Base-by-base conservation (phyloP, 345 rosid species). In the Brassica napus region DNA sequence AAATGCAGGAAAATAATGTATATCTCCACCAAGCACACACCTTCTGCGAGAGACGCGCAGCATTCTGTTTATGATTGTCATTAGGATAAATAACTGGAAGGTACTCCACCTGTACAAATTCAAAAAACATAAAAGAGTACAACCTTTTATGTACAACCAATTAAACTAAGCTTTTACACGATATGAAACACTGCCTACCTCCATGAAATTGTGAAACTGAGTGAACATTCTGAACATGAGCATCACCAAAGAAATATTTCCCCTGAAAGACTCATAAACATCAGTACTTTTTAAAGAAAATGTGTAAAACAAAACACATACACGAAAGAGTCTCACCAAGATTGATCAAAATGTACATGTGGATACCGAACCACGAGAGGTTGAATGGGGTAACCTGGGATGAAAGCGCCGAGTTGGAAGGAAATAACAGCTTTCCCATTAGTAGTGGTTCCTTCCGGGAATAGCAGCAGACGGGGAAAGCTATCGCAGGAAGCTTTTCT, bases 361-460 rank as follows among this genome's bases (percentile, higher is more conserved):
- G 99, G 99, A 87, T 93, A 95, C 24, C 92, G 98, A 28, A 95
- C 93, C 28, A 95, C 71, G 5, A 95, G 87, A 69, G 98, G 99
- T 85, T 95, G 98, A 77, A 95, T 87, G 4, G 97, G 91, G 58
- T 73, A 87, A 65, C 93, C 85, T 67, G 98, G 96, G 75, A 95
- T 87, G 83, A 95, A 95, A 62, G 99, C 99, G 47, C 99, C 99
- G 2, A 93, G 97, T 88, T 95, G 98, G 77, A 95, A 95, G 11
- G 98, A 90, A 66, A 93, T 89, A 65, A 95, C 69, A 76, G 77
- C 89, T 85, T 72, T 90, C 73, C 99, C 99, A 80, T 91, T 95
- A 15, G 97, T 91, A 14, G 99, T 95, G 28, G 99, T 95, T 77
- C 99, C 99, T 88, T 95, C 99, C 4, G 99, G 99, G 88, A 95